A percentile compares a stretch with the other conserved stretches of the same genome.
These are phyloP conservation scores for Trametes villosa DNA, from an alignment of 768 basidiomycete species.

Conservation along the genomic window DNA sequence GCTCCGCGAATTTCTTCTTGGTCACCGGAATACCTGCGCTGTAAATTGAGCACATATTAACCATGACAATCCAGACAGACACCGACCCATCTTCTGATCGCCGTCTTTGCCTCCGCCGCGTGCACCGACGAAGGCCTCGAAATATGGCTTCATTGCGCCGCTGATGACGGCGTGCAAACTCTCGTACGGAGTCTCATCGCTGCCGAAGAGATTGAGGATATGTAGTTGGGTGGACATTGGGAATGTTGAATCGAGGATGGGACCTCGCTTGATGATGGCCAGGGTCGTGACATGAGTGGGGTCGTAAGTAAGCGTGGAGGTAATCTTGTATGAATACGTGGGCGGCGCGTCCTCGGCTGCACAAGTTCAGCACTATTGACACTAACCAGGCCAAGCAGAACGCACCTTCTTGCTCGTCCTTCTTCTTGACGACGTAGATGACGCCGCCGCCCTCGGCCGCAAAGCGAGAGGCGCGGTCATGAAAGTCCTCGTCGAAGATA, in stretches of 20 bases:
- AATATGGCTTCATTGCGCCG: slow-evolving; percentile 95
- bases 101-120: slow-evolving; percentile 74
- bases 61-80: not conserved
- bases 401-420: slow-evolving; percentile 75
- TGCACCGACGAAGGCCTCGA: slow-evolving; percentile 94
- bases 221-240: slow-evolving; percentile 88
- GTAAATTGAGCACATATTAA: slow-evolving; percentile 6
- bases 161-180: slow-evolving; percentile 95
- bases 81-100: slow-evolving; percentile 80
- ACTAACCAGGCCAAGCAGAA: not conserved
- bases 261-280: slow-evolving; percentile 92
- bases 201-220: slow-evolving; percentile 89
- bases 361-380: not conserved
- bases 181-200: slow-evolving; percentile 92
- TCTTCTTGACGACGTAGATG: slow-evolving; percentile 81
- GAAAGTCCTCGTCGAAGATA: slow-evolving; percentile 73
- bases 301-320: slow-evolving; percentile 78
- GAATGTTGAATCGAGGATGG: slow-evolving; percentile 76
- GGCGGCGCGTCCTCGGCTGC: slow-evolving; percentile 64
- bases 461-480: slow-evolving; percentile 77
- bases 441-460: slow-evolving; percentile 76
- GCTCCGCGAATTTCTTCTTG: slow-evolving; percentile 98
- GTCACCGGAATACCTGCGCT: slow-evolving; percentile 87
- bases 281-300: slow-evolving; percentile 82
- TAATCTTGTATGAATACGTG: slow-evolving; percentile 69